Evolutionary conservation across 768 basidiomycete genomes (phyloP).

Genomic region (Sistotremastrum suecicum): DNA sequence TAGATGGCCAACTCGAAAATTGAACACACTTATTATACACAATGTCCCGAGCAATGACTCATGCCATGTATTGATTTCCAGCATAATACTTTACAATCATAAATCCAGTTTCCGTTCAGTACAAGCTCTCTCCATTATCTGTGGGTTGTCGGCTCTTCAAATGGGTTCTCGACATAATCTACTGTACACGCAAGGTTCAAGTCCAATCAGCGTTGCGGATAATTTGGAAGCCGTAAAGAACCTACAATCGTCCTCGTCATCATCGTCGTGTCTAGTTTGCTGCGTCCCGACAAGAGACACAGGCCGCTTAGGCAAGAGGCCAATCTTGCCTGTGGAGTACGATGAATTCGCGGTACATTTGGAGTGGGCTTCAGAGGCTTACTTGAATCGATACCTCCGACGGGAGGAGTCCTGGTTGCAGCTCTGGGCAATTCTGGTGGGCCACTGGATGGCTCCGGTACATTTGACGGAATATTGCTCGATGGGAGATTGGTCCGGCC

Average conservation of each 20-base stretch:
- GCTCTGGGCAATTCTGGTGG: slow-evolving; percentile 1
- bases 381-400: slow-evolving; percentile 6
- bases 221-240: no score
- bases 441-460: neutral
- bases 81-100: slow-evolving; percentile 4
- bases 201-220: no score
- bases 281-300: slow-evolving; percentile 35
- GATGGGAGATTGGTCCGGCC: neutral
- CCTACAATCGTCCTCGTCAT: slow-evolving; percentile 27
- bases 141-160: slow-evolving; percentile 32
- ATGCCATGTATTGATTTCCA: neutral
- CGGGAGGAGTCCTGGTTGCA: neutral
- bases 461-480: neutral
- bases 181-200: slow-evolving; percentile 11
- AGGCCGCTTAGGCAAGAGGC: slow-evolving; percentile 59
- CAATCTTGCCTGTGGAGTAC: slow-evolving; percentile 38
- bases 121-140: neutral
- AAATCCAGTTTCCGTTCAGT: neutral
- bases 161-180: slow-evolving; percentile 65
- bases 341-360: neutral
- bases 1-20: neutral
- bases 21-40: slow-evolving; percentile 21
- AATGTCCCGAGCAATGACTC: slow-evolving; percentile 7
- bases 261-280: slow-evolving; percentile 18
- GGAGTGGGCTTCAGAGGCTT: neutral